Evolutionary conservation across 768 basidiomycete species (phyloP).

Genomic region (Pleurotus eryngii): DNA sequence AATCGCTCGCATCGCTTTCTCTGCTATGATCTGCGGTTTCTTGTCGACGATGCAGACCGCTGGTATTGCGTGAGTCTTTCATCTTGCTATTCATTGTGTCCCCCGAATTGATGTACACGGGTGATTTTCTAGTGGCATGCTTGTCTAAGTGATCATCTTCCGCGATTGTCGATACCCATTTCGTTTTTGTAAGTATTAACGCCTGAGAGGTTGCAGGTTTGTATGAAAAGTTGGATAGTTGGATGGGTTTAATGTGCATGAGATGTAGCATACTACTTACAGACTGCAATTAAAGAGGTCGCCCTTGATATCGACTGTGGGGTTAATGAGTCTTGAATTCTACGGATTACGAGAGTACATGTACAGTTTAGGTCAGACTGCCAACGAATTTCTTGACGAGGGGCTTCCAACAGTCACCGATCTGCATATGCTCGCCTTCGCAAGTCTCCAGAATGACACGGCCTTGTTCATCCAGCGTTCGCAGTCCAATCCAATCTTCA

Average conservation of each 20-base stretch:
- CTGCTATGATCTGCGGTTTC: slow-evolving; percentile 72
- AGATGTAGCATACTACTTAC: neutral
- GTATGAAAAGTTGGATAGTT: neutral
- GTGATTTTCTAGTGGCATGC: slow-evolving; percentile 1
- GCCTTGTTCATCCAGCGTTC: slow-evolving; percentile 63
- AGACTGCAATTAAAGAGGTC: neutral
- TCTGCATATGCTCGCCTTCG: slow-evolving; percentile 73
- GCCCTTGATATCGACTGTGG: neutral
- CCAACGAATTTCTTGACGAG: slow-evolving; percentile 45
- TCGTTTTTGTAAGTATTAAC: neutral
- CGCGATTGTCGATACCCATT: neutral
- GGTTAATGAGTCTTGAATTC: too few species aligned
- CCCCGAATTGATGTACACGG: slow-evolving; percentile 5
- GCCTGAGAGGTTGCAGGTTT: neutral
- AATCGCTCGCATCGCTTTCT: slow-evolving; percentile 67
- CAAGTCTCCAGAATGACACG: slow-evolving; percentile 60
- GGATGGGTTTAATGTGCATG: neutral
- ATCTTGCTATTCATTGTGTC: neutral
- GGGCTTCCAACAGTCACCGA: slow-evolving; percentile 59
- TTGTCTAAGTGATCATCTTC: neutral
- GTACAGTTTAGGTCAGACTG: neutral
- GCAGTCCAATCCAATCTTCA: slow-evolving; percentile 82
- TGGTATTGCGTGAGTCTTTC: slow-evolving; percentile 49
- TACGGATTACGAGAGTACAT: neutral
- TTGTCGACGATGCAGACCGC: slow-evolving; percentile 60